Evolutionary conservation across 805 yeast genomes (phyloP).

Genomic region (Ogataea dorogensis): DNA sequence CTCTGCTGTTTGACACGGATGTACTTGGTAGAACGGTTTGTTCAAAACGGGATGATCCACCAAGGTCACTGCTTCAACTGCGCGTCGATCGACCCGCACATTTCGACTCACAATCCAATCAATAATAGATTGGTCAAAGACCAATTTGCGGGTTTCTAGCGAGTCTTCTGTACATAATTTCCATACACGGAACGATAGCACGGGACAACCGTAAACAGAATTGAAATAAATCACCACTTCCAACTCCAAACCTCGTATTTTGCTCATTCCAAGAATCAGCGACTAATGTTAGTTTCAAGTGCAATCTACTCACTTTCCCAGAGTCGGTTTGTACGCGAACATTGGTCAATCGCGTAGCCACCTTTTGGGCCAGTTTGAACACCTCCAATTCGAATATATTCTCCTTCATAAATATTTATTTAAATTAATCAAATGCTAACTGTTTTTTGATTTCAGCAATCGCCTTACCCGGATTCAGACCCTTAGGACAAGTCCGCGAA

Average conservation of each 20-base stretch:
- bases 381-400: slow-evolving; percentile 4
- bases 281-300: slow-evolving; percentile 3
- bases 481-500: slow-evolving; percentile 97
- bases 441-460: slow-evolving; percentile 96
- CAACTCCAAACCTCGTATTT: slow-evolving; percentile 4
- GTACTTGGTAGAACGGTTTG: slow-evolving; percentile 31
- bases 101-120: slow-evolving; percentile 3
- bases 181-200: slow-evolving; percentile 18
- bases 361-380: neutral
- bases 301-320: slow-evolving; percentile 2
- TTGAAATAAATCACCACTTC: slow-evolving; percentile 14
- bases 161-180: neutral
- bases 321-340: slow-evolving; percentile 1
- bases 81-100: slow-evolving; percentile 10
- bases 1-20: slow-evolving; percentile 41
- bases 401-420: slow-evolving; percentile 5
- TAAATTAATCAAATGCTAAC: slow-evolving; percentile 67
- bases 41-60: slow-evolving; percentile 11
- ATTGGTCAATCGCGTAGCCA: neutral
- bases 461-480: slow-evolving; percentile 95
- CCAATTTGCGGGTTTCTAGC: slow-evolving; percentile 13
- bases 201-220: slow-evolving; percentile 16
- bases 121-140: slow-evolving; percentile 11
- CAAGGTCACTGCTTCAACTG: slow-evolving; percentile 9
- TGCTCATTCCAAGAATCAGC: slow-evolving; percentile 1